Conservation (phyloP, 2,329 filamentous ascomycete genomes). For the Tothia fuscella region DNA sequence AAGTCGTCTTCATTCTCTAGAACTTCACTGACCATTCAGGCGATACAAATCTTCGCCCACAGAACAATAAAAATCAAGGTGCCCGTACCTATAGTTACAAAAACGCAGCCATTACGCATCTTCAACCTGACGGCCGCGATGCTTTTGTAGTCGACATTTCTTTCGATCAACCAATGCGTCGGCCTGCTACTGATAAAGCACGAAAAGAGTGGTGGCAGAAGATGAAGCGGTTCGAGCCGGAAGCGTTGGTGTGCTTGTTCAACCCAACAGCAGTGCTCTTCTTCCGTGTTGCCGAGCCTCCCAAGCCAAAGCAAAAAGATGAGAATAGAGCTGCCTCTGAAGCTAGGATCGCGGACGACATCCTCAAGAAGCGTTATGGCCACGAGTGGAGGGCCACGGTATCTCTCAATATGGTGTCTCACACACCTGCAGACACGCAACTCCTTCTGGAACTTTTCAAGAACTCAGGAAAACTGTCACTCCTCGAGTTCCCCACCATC, state of each 20-base stretch:
- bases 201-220: conserved; percentile 4
- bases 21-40: too few species aligned
- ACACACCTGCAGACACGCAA: conserved; percentile 11
- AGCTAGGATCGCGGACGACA: too few species aligned
- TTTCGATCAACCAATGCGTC: conserved; percentile 2
- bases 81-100: conserved; percentile 7
- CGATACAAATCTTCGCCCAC: too few species aligned
- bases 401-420: conserved; percentile 7
- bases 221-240: background rate
- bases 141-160: conserved; percentile 1
- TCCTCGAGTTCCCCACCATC: conserved; percentile 52
- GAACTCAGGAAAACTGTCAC: conserved; percentile 9
- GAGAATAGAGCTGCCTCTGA: too few species aligned
- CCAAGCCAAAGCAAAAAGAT: background rate
- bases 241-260: conserved; percentile 6
- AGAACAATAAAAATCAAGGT: background rate
- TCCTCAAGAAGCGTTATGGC: too few species aligned
- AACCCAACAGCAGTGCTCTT: background rate
- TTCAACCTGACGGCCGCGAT: background rate
- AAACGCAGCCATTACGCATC: background rate
- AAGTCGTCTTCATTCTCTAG: too few species aligned
- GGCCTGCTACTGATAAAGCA: background rate
- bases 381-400: background rate
- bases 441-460: conserved; percentile 11
- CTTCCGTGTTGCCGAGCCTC: background rate